phyloP scores from a whole-genome alignment of 148 eudicot genomes.

The Suaeda aralocaspica region DNA sequence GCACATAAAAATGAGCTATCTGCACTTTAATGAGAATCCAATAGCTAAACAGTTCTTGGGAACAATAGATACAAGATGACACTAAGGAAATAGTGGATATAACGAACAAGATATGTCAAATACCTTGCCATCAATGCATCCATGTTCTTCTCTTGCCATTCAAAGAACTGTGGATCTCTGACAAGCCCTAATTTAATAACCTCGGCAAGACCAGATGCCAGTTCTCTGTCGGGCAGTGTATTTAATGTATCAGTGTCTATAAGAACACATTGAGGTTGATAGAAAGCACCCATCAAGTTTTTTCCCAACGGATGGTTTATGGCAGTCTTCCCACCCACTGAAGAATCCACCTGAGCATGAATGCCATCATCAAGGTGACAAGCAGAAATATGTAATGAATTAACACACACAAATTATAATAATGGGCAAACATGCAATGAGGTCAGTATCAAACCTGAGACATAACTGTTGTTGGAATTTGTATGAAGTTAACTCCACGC shows the following conservation, averaged over 20 bases:
- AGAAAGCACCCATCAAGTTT: conserved; percentile 94
- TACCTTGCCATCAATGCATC: conserved; percentile 78
- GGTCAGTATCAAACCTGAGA: conserved; percentile 58
- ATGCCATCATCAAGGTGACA: conserved; percentile 16
- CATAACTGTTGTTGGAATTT: conserved; percentile 98
- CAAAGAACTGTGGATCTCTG: conserved; percentile 88
- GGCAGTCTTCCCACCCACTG: conserved; percentile 98
- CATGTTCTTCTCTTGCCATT: conserved; percentile 97
- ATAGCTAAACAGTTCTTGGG: not conserved
- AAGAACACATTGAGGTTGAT: conserved; percentile 97
- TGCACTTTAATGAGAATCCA: not conserved
- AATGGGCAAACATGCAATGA: not conserved
- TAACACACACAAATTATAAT: not conserved
- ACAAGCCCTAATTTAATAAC: conserved; percentile 92
- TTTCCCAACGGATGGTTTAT: conserved; percentile 89
- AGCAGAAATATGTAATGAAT: not conserved
- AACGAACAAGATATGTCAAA: not conserved
- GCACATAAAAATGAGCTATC: not conserved
- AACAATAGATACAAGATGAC: no score
- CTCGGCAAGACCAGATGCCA: conserved; percentile 95
- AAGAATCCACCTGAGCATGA: conserved; percentile 78
- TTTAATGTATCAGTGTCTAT: conserved; percentile 80
- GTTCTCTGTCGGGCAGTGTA: conserved; percentile 91
- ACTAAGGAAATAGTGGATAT: no score
- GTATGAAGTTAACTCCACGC: conserved; percentile 97